Evolutionary conservation across 495 filamentous ascomycete genomes (phyloP), one percentile per base, ranked within the genome.

Genomic region (Barbatosphaeria neglecta): DNA sequence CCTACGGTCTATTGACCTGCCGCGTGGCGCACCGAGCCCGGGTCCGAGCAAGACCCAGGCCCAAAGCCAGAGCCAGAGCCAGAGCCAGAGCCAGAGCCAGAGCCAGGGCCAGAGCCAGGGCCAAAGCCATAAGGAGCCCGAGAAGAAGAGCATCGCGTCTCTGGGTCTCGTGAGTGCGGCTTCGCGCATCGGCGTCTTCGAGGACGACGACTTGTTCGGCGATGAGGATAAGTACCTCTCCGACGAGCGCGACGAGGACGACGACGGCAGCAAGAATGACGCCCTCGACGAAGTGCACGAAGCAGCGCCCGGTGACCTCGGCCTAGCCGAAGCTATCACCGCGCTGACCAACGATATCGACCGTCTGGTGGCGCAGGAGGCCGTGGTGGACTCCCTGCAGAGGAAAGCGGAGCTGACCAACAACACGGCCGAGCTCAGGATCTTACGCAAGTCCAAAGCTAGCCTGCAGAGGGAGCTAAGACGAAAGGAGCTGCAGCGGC

Each of bases 321-420:
- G 92, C 6, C 64, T 99, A 37, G 86, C 86, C 0, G 93, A 99
- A 58, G 92, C 93, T 5, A 93, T 97, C 49, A 80, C 87, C 42
- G 79, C 75, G 0, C 71, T 99, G 19, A 85, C 83, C 2, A 76
- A 78, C 37, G 89, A 97, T 53, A 95, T 99, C 50, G 89, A 96
- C 46, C 87, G 86, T 60, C 74, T 97, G 28, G 74, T 74, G 4
- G 78, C 87, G 0, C 93, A 99, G 64, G 88, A 95, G 44, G 82
- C 84, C 1, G 87, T 99, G 20, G 75, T 97, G 20, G 87, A 96
- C 51, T 92, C 92, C 20, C 68, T 99, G 48, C 87, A 85, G 10
- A 77, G 85, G 24, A 99, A 97, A 63, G 93, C 93, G 0, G 93
- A 99, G 57, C 71, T 99, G 25, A 97, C 93, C 3, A 97, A 97